These are phyloP conservation scores for Nicotiana benthamiana DNA, from an alignment of 257 asterid genomes.

Conservation along the genomic window DNA sequence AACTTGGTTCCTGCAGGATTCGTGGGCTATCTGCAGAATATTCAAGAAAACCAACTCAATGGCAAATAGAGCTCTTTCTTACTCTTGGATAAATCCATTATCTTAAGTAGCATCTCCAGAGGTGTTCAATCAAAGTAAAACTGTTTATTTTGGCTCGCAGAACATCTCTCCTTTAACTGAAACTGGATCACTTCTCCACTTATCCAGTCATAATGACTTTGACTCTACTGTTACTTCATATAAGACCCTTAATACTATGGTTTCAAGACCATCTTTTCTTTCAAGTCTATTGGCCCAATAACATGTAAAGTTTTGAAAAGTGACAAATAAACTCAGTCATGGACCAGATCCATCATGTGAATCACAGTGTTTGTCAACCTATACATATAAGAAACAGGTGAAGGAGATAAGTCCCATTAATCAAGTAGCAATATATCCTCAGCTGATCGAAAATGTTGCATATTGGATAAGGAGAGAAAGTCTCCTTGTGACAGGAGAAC, in stretches of 20 bases:
- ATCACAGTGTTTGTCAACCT: too few relatives aligned
- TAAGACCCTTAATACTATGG: conserved; percentile 5
- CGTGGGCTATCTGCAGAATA: conserved; percentile 97
- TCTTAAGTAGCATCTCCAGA: conserved; percentile 6
- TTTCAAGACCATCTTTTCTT: conserved; percentile 10
- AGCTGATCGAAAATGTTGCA: too few relatives aligned
- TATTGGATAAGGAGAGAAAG: too few relatives aligned
- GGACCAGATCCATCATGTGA: too few relatives aligned
- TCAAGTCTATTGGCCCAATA: too few relatives aligned
- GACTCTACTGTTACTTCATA: conserved; percentile 9
- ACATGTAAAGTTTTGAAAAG: too few relatives aligned
- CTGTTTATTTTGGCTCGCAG: conserved; percentile 17
- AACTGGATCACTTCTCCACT: conserved; percentile 18
- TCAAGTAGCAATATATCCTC: too few relatives aligned
- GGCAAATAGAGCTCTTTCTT: conserved; percentile 57
- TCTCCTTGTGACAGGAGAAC: too few relatives aligned
- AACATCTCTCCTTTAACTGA: conserved; percentile 15
- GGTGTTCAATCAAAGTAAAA: conserved; percentile 15
- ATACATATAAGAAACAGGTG: too few relatives aligned
- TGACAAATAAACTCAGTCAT: too few relatives aligned
- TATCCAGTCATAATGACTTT: conserved; percentile 16
- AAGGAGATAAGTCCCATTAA: too few relatives aligned
- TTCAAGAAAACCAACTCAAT: conserved; percentile 77
- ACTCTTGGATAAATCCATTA: conserved; percentile 43
- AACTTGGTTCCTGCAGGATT: conserved; percentile 44